Base-by-base conservation (phyloP, 441 rosid genomes). In the Jatropha multifida region DNA sequence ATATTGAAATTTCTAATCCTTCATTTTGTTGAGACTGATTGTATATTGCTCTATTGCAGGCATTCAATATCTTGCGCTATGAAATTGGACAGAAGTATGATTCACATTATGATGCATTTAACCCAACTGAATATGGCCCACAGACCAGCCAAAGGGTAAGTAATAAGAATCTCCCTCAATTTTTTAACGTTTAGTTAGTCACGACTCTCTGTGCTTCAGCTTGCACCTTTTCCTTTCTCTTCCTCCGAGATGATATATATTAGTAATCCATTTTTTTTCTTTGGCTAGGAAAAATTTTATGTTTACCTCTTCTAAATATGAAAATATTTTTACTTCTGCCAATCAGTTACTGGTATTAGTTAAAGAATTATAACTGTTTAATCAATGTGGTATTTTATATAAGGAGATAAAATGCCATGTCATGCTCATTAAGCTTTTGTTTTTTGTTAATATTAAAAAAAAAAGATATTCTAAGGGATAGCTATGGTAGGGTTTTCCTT, bases 111-210 rank as follows among this genome's bases (percentile, higher is more conserved):
- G 97, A 92, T 78, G 87, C 90, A 27, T 92, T 92, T 78, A 86
- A 87, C 65, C 94, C 97, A 51, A 69, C 89, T 17, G 92, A 92
- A 78, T 92, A 92, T 71, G 97, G 97, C 27, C 96, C 93, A 66
- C 95, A 88, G 72, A 76, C 80, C 37, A 94, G 94, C 86, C 97
- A 94, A 86, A 90, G 97, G 94, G 97, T 94, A 85, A 27, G 51
- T 71, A 74, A 74, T 60, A 15, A 68, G 23, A 56, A n/a, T 75
- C 76, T 40, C n/a, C n/a, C 20, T 6, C 1, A 5, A 18, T 42
- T 73, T 65, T 61, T 20, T 55, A 74, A 52, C 68, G 61, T 77
- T 71, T 46, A 66, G 46, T 68, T 59, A 52, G 49, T 26, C 8
- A 64, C 41, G 51, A 67, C 23, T 67, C 38, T 44, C 69, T 37